phyloP scores from a whole-genome alignment of 345 rosid genomes.

The Atalantia buxifolia region DNA sequence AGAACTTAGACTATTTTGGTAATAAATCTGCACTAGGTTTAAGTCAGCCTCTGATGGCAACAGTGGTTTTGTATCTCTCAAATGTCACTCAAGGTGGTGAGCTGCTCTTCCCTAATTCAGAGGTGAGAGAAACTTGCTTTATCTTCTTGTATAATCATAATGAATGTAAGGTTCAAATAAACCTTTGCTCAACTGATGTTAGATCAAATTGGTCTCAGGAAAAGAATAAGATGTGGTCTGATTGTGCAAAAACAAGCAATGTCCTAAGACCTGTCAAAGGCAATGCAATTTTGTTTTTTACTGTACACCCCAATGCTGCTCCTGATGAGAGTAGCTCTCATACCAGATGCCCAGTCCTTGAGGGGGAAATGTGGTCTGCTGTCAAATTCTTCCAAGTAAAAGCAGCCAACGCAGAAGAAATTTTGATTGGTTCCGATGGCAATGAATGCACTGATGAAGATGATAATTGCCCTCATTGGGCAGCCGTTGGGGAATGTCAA shows the following conservation, averaged over 20 bases:
- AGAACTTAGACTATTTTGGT: slow-evolving; percentile 48
- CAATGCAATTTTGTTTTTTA: slow-evolving; percentile 78
- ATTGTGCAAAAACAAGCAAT: slow-evolving; percentile 42
- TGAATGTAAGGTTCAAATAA: not conserved
- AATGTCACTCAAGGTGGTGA: slow-evolving; percentile 68
- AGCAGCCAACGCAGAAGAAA: slow-evolving; percentile 24
- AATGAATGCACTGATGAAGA: slow-evolving; percentile 76
- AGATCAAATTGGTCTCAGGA: slow-evolving; percentile 34
- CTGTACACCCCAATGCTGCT: slow-evolving; percentile 43
- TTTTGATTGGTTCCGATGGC: slow-evolving; percentile 18
- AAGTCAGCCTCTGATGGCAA: slow-evolving; percentile 57
- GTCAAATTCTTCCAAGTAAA: slow-evolving; percentile 50
- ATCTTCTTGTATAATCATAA: not conserved
- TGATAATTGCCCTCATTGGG: slow-evolving; percentile 67
- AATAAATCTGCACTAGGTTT: slow-evolving; percentile 30
- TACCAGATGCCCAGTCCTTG: slow-evolving; percentile 70
- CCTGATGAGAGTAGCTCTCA: slow-evolving; percentile 66
- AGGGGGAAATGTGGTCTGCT: slow-evolving; percentile 74
- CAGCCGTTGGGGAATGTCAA: slow-evolving; percentile 74
- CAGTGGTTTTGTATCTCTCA: slow-evolving; percentile 71
- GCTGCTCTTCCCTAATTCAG: slow-evolving; percentile 63
- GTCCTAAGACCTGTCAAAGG: slow-evolving; percentile 68
- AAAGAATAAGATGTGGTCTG: slow-evolving; percentile 47
- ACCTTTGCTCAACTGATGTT: not conserved
- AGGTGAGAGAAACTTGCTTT: slow-evolving; percentile 42